Percentiles rank a stretch among this genome's conserved stretches.
These are phyloP conservation scores for Aschersonia sp. DNA, from an alignment of 2,329 filamentous ascomycete genomes.

Conservation along the genomic window DNA sequence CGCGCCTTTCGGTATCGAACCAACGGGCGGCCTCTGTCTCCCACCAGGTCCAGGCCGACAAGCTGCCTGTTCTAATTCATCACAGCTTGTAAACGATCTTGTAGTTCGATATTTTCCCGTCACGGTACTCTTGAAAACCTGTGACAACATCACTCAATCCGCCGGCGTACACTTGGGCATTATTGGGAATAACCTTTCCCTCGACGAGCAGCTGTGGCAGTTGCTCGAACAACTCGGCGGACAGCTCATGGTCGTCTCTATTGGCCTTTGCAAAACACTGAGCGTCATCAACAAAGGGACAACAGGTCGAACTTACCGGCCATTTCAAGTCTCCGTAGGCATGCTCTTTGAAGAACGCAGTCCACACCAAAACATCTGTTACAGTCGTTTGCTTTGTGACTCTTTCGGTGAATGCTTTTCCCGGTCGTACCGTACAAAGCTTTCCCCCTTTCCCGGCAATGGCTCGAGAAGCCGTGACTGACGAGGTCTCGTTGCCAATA, in stretches of 20 bases:
- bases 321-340: slow-evolving; percentile 20
- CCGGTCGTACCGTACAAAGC: slow-evolving; percentile 26
- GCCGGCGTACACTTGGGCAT: background rate
- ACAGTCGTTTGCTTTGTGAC: slow-evolving; percentile 17
- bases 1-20: background rate
- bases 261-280: background rate
- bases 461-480: slow-evolving; percentile 13
- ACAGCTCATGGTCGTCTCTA: background rate
- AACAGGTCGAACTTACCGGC: slow-evolving; percentile 17
- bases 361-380: slow-evolving; percentile 27
- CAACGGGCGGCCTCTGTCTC: no score
- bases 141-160: background rate
- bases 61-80: no score
- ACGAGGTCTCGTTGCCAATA: slow-evolving; percentile 22
- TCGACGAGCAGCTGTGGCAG: background rate
- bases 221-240: background rate
- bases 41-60: no score
- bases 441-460: slow-evolving; percentile 9
- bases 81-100: background rate
- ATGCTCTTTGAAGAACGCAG: slow-evolving; percentile 25
- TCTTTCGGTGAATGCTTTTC: slow-evolving; percentile 21
- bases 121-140: background rate
- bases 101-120: background rate
- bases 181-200: background rate
- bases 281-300: background rate